These are phyloP conservation scores for Tulasnella sp. DNA, from an alignment of 768 basidiomycete species.

Conservation along the genomic window DNA sequence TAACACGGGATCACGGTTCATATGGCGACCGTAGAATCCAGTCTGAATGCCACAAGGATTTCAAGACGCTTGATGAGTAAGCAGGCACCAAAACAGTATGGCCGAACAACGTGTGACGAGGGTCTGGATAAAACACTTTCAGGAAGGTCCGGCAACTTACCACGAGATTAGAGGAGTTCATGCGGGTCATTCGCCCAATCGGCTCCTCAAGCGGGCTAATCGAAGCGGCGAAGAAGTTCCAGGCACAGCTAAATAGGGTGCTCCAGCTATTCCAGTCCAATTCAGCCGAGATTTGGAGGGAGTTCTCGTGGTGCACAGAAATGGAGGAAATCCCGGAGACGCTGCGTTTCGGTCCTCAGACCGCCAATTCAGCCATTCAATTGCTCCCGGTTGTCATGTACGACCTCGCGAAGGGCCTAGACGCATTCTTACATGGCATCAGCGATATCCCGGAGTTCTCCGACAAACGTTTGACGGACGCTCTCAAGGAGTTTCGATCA, in stretches of 20 bases:
- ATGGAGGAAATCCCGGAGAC: slow-evolving; percentile 27
- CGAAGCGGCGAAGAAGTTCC: slow-evolving; percentile 58
- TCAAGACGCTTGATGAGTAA: too few species aligned
- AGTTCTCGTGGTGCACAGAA: slow-evolving; percentile 32
- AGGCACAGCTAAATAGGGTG: slow-evolving; percentile 56
- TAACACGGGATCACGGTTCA: too few species aligned
- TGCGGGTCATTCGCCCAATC: slow-evolving; percentile 64
- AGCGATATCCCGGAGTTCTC: slow-evolving; percentile 66
- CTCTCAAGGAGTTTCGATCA: slow-evolving; percentile 52
- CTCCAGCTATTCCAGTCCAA: slow-evolving; percentile 63
- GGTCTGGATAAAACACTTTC: too few species aligned
- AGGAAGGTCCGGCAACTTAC: slow-evolving; percentile 53
- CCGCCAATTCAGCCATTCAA: slow-evolving; percentile 27
- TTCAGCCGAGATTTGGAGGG: slow-evolving; percentile 54
- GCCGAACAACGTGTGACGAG: too few species aligned
- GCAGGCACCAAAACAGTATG: too few species aligned
- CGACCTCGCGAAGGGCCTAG: slow-evolving; percentile 51
- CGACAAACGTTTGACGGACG: slow-evolving; percentile 57
- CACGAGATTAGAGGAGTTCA: slow-evolving; percentile 64
- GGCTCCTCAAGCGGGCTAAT: slow-evolving; percentile 69
- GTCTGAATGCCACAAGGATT: too few species aligned
- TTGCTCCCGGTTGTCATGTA: slow-evolving; percentile 51
- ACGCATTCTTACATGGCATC: slow-evolving; percentile 52
- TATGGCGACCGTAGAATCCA: too few species aligned
- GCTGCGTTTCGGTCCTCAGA: neutral